Evolutionary conservation across 208 protist genomes (phyloP).

Genomic region (Trypanosoma platydactyli): DNA sequence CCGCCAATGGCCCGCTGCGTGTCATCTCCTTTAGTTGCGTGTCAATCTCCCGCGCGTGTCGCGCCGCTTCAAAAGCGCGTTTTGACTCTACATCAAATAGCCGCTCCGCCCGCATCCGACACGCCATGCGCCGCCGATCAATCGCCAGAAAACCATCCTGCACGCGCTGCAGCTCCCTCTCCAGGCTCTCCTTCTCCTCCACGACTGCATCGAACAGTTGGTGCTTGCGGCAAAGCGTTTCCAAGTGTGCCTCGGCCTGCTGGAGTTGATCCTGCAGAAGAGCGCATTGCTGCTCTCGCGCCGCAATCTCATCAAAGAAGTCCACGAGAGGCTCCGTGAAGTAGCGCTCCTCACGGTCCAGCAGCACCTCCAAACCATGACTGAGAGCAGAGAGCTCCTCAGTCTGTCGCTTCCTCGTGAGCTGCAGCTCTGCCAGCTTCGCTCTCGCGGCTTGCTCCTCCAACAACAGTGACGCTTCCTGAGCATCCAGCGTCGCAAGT

Average conservation of each 20-base stretch:
- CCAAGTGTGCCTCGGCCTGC: slow-evolving; percentile 41
- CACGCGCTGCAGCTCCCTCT: slow-evolving; percentile 42
- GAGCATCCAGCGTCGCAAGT: slow-evolving; percentile 29
- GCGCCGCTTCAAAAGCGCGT: slow-evolving; percentile 40
- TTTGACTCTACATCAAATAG: slow-evolving; percentile 70
- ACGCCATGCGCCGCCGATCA: slow-evolving; percentile 44
- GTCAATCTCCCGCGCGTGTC: slow-evolving; percentile 40
- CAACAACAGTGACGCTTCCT: slow-evolving; percentile 40
- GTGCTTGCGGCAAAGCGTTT: slow-evolving; percentile 34
- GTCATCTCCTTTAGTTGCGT: slow-evolving; percentile 50
- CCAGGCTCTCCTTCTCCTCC: slow-evolving; percentile 36
- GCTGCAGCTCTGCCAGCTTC: slow-evolving; percentile 44
- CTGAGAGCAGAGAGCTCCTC: slow-evolving; percentile 64
- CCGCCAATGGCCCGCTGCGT: slow-evolving; percentile 14
- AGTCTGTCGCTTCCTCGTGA: slow-evolving; percentile 34
- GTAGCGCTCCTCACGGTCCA: slow-evolving; percentile 76
- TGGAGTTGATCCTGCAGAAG: slow-evolving; percentile 44
- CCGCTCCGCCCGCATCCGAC: slow-evolving; percentile 41
- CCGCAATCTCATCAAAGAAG: slow-evolving; percentile 40
- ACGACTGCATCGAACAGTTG: slow-evolving; percentile 40
- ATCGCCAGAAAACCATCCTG: slow-evolving; percentile 40
- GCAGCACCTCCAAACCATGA: slow-evolving; percentile 57
- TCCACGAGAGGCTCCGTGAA: slow-evolving; percentile 63
- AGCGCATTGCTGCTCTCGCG: slow-evolving; percentile 48
- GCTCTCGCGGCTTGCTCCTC: slow-evolving; percentile 48